Conservation (phyloP, 75 land plant genomes). For the Pseudotsuga menziesii region DNA sequence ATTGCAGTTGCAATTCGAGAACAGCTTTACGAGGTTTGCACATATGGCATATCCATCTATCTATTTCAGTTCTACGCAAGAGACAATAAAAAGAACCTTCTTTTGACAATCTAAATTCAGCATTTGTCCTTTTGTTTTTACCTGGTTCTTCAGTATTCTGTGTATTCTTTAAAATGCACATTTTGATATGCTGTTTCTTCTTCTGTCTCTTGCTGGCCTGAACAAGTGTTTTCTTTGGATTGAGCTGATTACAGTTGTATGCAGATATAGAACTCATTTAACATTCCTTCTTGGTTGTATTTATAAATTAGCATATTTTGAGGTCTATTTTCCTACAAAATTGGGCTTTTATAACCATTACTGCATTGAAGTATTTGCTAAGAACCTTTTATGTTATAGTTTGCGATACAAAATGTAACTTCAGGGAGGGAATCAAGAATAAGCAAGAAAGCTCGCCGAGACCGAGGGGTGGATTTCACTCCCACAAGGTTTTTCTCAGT, state of each 20-base stretch:
- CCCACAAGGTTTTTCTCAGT: constrained; percentile 42
- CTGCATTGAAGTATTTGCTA: neutral
- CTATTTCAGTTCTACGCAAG: neutral
- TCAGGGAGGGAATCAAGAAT: constrained; percentile 72
- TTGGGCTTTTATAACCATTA: neutral
- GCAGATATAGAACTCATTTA: neutral
- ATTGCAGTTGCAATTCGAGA: constrained; percentile 91
- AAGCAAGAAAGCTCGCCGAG: constrained; percentile 73
- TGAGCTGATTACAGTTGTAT: neutral
- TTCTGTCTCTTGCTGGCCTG: neutral
- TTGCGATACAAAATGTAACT: constrained; percentile 74
- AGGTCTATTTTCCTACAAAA: no score
- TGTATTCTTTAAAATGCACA: neutral
- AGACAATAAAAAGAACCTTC: neutral
- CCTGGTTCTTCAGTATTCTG: neutral
- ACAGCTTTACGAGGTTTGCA: constrained; percentile 82
- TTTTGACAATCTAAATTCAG: neutral
- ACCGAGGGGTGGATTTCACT: constrained; percentile 43
- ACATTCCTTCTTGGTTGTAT: neutral
- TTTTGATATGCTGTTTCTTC: no score
- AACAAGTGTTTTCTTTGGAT: neutral
- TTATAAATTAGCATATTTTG: neutral
- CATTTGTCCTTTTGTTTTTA: neutral
- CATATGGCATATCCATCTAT: neutral
- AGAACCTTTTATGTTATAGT: constrained; percentile 28